Evolutionary conservation across 768 basidiomycete genomes (phyloP).

Genomic region (Saitozyma sp.): DNA sequence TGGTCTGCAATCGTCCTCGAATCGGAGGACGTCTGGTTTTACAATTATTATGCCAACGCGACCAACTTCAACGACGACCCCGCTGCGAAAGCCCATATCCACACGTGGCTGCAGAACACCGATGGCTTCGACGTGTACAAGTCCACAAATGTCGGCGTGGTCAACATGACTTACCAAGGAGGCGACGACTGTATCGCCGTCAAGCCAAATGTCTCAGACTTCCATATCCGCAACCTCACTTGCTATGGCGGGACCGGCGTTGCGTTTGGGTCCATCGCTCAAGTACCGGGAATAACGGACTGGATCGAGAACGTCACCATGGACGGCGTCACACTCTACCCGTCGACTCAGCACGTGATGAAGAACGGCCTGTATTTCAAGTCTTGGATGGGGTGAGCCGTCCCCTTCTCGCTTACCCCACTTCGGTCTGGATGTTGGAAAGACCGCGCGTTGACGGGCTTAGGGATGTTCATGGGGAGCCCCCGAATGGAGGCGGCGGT

Average conservation of each 20-base stretch:
- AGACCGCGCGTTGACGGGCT: not conserved
- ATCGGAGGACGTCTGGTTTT: constrained; percentile 53
- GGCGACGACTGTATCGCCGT: constrained; percentile 56
- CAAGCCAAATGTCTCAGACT: constrained; percentile 56
- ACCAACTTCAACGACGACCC: constrained; percentile 51
- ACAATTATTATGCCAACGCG: constrained; percentile 56
- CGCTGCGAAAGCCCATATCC: constrained; percentile 9
- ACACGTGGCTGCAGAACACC: constrained; percentile 50
- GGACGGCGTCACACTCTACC: constrained; percentile 22
- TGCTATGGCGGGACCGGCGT: constrained; percentile 55
- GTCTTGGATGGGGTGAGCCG: constrained; percentile 35
- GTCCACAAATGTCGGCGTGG: constrained; percentile 52
- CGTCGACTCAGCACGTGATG: constrained; percentile 23
- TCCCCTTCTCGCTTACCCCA: constrained; percentile 1
- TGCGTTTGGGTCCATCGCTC: constrained; percentile 55
- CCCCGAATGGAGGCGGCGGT: constrained; percentile 39
- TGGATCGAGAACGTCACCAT: constrained; percentile 30
- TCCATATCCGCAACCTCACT: constrained; percentile 53
- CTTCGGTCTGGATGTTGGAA: constrained; percentile 20
- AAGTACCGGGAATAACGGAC: constrained; percentile 47
- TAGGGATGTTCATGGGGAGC: constrained; percentile 16
- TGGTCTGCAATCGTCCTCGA: constrained; percentile 55
- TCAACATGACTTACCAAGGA: constrained; percentile 53
- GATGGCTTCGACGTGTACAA: constrained; percentile 53
- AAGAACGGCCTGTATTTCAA: constrained; percentile 41